These are phyloP conservation scores for Spiromastix sp. DNA, from an alignment of 2,329 filamentous ascomycete species.

Conservation along the genomic window DNA sequence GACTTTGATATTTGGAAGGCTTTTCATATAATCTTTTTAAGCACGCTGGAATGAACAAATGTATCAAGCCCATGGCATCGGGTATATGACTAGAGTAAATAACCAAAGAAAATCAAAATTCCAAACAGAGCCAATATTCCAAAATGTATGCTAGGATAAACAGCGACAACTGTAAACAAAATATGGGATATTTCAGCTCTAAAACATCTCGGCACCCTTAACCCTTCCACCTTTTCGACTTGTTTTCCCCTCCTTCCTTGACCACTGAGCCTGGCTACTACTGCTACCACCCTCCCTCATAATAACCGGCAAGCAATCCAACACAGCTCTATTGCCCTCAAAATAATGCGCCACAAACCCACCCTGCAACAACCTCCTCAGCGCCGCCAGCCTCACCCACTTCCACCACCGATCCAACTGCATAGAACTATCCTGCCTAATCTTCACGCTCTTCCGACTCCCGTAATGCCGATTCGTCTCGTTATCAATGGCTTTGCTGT, in stretches of 20 bases:
- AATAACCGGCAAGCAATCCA: slow-evolving; percentile 46
- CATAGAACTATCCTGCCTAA: slow-evolving; percentile 50
- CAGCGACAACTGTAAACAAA: no score
- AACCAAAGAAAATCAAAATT: no score
- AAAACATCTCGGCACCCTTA: no score
- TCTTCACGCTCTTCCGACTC: slow-evolving; percentile 50
- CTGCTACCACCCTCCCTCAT: slow-evolving; percentile 13
- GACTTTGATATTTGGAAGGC: no score
- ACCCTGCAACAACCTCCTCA: slow-evolving; percentile 51
- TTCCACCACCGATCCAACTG: slow-evolving; percentile 67
- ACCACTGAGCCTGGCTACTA: background rate
- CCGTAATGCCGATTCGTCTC: slow-evolving; percentile 52
- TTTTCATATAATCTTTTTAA: no score
- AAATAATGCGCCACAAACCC: slow-evolving; percentile 54
- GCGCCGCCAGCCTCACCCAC: slow-evolving; percentile 49
- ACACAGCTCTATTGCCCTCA: slow-evolving; percentile 49
- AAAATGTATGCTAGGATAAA: no score
- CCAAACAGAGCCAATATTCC: no score
- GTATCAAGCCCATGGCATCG: no score
- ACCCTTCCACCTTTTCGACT: no score
- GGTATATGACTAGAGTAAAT: no score
- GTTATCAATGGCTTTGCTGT: slow-evolving; percentile 53
- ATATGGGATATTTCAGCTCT: no score
- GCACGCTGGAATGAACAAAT: no score
- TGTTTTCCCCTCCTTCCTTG: slow-evolving; percentile 2